Base-by-base conservation (phyloP, 116 monocot genomes). In the Cymodocea nodosa region DNA sequence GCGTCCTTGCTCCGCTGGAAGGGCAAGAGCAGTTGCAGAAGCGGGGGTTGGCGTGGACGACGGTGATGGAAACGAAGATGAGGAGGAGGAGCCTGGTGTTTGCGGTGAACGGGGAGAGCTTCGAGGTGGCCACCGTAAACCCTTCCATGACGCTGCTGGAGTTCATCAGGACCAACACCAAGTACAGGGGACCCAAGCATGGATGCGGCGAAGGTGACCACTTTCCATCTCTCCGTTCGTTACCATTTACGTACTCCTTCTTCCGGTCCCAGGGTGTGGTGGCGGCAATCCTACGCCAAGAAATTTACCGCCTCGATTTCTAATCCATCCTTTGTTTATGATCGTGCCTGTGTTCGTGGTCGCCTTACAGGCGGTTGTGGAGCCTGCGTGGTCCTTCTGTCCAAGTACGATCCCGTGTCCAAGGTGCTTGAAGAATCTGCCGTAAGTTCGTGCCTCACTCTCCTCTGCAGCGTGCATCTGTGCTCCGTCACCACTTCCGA, bases 301-400 rank as follows among this genome's bases (percentile, higher is more conserved):
- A 4, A 4, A 0, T 13, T 16, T 17, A 16, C 18, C 5, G 53
- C n/a, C n/a, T n/a, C n/a, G n/a, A n/a, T n/a, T n/a, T n/a, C n/a
- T n/a, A n/a, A n/a, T n/a, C n/a, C n/a, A n/a, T 53, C 10, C n/a
- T 52, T 52, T 52, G 7, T 52, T 52, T 4, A 11, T 52, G 12
- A 18, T 52, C 53, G 5, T 53, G 15, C 16, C 17, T 53, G 15
- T 53, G 0, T 53, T 53, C n/a, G 52, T 5, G 4, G 10, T 0
- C 20, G 19, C 50, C 3, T 44, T 30, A 23, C 61, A 89, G 93
- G 93, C 78, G 93, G 93, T 4, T 93, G 93, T 62, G 93, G 93
- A 56, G 93, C 93, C 60, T 93, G 93, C 70, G 84, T 82, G 40
- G 86, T 93, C 63, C 78, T 93, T 14, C 74, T 89, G 10, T 81